Evolutionary conservation across 176 grass and related monocot species (phyloP).

Genomic region (Carex pumila): DNA sequence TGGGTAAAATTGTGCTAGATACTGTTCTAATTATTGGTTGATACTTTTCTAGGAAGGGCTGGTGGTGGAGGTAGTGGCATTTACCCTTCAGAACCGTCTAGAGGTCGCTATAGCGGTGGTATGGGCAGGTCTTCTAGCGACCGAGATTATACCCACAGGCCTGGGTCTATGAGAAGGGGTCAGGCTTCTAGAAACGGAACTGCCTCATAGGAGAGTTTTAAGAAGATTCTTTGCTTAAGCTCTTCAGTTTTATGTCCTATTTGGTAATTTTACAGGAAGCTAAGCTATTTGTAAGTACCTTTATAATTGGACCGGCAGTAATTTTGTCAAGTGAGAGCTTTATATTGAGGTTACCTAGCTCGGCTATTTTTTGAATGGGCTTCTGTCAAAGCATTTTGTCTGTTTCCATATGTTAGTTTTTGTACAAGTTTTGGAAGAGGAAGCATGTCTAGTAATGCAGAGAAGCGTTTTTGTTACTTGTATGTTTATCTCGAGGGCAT

Average conservation of each 20-base stretch:
- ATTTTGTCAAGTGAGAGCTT: slow-evolving; percentile 25
- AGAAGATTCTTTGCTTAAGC: background rate
- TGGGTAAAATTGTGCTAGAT: background rate
- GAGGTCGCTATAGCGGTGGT: background rate
- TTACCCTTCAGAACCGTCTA: slow-evolving; percentile 17
- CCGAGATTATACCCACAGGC: background rate
- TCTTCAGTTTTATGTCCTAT: slow-evolving; percentile 7
- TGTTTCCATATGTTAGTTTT: background rate
- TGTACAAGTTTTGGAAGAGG: slow-evolving; percentile 8
- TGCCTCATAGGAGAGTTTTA: slow-evolving; percentile 10
- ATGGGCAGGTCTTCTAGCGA: background rate
- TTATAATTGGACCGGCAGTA: slow-evolving; percentile 14
- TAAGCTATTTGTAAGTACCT: slow-evolving; percentile 7
- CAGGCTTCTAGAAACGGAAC: background rate
- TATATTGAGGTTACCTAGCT: slow-evolving; percentile 2
- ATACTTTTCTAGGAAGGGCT: slow-evolving; percentile 3
- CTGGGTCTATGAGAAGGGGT: background rate
- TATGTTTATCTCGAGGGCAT: background rate
- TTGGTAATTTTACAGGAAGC: slow-evolving; percentile 8
- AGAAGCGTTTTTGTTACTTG: background rate
- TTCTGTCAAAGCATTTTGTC: slow-evolving; percentile 12
- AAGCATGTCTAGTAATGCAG: background rate
- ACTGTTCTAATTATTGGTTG: background rate
- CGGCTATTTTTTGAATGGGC: background rate
- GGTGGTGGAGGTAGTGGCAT: background rate